Evolutionary conservation across 2,329 filamentous ascomycete genomes (phyloP), one percentile per base, ranked within the genome.

Genomic region (Zalaria obscura): DNA sequence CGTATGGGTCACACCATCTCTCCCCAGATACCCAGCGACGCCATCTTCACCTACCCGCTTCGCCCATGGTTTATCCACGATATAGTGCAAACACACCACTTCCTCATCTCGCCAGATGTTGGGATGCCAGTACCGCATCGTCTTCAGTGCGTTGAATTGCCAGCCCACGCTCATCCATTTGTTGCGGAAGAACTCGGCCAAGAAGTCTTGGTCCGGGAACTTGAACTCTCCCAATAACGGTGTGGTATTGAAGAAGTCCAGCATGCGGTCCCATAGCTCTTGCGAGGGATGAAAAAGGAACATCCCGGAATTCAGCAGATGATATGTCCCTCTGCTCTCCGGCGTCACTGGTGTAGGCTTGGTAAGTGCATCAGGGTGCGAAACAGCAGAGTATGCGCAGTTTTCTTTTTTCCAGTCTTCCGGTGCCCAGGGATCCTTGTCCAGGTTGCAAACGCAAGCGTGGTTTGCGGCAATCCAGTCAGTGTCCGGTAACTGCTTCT

Each of bases 41-140:
- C 66, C 65, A 44, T 68, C 62, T 18, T 52, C 49, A 11, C 53
- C 53, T 3, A 68, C 56, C 11, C 63, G 57, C 39, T 56, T 59
- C 32, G 64, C 61, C 71, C 70, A 74, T 9, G 70, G 71, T 55
- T 74, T 74, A 47, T 73, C 69, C 5, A 72, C 68, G 42, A 74
- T 71, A 41, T 72, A 74, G 48, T 73, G 70, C 39, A 72, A 43
- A 5, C 65, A 64, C 0, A 63, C 56, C 3, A 73, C 64, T 27
- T 66, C 60, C 2, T 63, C 61, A 44, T 73, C 69, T 3, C 58
- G 55, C 70, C 70, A 73, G 25, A 72, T 64, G 31, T 65, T 61
- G 4, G 54, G 42, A 48, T 73, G 70, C 66, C 68, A 70, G 50
- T 73, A 72, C 29, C 64, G 55, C 63, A 67, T 69, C 7, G 69